Evolutionary conservation across 1,139 yeast genomes (phyloP).

Genomic region (Sugiyamaella sp.): DNA sequence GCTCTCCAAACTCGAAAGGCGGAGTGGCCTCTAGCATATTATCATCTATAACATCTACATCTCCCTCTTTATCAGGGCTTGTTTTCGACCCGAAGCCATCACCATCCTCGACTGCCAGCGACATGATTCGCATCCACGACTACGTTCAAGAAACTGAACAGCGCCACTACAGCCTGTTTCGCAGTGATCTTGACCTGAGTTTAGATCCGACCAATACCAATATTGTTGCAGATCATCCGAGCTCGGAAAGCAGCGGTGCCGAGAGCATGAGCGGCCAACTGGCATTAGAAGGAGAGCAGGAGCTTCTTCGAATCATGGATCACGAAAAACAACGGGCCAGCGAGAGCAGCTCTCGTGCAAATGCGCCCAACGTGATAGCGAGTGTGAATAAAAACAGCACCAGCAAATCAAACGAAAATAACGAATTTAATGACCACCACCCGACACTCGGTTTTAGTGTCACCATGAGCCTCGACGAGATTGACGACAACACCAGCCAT

Average conservation of each 20-base stretch:
- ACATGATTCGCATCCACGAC: conserved; percentile 12
- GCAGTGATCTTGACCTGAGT: not conserved
- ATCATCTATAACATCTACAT: not conserved
- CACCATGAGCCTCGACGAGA: conserved; percentile 2
- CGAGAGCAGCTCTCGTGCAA: not conserved
- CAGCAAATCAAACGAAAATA: conserved; percentile 10
- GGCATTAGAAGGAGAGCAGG: conserved; percentile 12
- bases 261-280: conserved; percentile 5
- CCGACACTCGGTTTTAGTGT: not conserved
- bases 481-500: conserved; percentile 5
- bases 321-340: conserved; percentile 3
- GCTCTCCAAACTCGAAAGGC: not conserved
- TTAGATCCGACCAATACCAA: conserved; percentile 3
- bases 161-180: conserved; percentile 3
- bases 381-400: not conserved
- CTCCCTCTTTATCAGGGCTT: not conserved
- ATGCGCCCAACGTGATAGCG: not conserved
- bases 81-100: conserved; percentile 1
- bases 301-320: conserved; percentile 10
- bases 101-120: not conserved
- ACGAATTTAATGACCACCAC: conserved; percentile 2
- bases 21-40: not conserved
- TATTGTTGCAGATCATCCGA: conserved; percentile 12
- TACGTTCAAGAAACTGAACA: conserved; percentile 14
- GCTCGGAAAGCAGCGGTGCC: conserved; percentile 14